Base-by-base conservation (phyloP, 768 basidiomycete species). In the Rickenella mellea region DNA sequence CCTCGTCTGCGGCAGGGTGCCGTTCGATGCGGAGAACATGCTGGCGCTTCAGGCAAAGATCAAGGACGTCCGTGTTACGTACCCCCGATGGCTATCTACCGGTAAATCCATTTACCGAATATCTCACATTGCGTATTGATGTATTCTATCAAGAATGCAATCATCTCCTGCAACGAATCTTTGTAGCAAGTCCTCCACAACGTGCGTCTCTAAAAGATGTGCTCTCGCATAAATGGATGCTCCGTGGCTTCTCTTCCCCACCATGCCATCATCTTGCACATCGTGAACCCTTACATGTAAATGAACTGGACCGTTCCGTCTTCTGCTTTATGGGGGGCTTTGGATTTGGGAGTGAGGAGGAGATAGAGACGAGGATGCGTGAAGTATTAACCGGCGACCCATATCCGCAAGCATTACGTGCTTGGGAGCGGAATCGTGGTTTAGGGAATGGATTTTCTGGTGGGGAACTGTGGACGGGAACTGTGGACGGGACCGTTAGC, bases 11-110 rank as follows among this genome's bases (percentile, higher is more conserved):
- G 96, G 96, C 37, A 97, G 94, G 64, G 96, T 99, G 3, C 94
- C 96, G 0, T 98, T 99, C 58, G 96, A 99, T 54, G 96, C 98
- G 59, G 91, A 98, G 63, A 92, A 84, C 58, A 99, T 98, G 96
- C 94, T 94, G 2, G 96, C 96, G 0, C 67, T 99, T 40, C 96
- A 98, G 58, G 96, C 96, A 20, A 99, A 98, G 67, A 99, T 99
- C 64, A 99, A 99, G 62, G 79, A 92, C 4, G 94, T 94, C 0
- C 65, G 91, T 28, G 93, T 97, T 25, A 94, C 98, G 55, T 98
- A 98, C 55, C 94, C 94, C 0, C 85, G 86, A 2, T 99, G 96
- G 96, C 69, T 98, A 12, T 92, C 86, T 52, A 77, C 85, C 49
- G 91, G 90, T 91, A 58, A 55, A 78, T 70, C 22, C 6, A 37